Evolutionary conservation across 2,329 filamentous ascomycete genomes (phyloP), one percentile per base, ranked within the genome.

Genomic region (Acrocalymma vagum): DNA sequence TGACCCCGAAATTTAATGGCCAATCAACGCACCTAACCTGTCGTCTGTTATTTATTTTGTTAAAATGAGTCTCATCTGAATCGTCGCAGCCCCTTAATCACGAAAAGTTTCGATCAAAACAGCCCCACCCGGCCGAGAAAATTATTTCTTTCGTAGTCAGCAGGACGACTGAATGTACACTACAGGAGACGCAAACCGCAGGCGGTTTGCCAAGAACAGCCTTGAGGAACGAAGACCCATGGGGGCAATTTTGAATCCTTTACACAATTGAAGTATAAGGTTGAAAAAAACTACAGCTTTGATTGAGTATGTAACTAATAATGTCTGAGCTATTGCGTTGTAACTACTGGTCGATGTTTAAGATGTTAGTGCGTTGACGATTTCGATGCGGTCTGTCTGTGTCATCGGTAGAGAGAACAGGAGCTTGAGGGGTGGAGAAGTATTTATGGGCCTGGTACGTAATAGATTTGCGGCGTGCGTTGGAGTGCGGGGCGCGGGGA

Each of bases 201-300:
- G 23, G 33, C 33, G 23, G 33, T 36, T 36, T 36, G 33, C n/a
- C 33, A 36, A 36, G 33, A 36, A 36, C 14, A 18, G 33, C 33
- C 33, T 36, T 36, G 33, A 36, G 33, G 33, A 36, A 36, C 33
- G 33, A 36, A 36, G 33, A 27, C 33, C 26, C 33, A 36, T n/a
- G 23, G 14, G 23, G 33, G 13, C 33, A 36, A 26, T 36, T 36
- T 36, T 5, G 15, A 36, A 27, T 18, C n/a, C n/a, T 33, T 33
- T 33, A 33, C 16, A 33, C 13, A 11, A 33, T 21, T 9, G 16
- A 18, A 21, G 14, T 11, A 21, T 33, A 33, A 33, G 16, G 17
- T 33, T 33, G 30, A 21, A 33, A 33, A n/a, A n/a, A n/a, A n/a
- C n/a, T n/a, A n/a, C n/a, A n/a, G n/a, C n/a, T n/a, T n/a, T n/a